These are phyloP conservation scores for Solanum bulbocastanum DNA, from an alignment of 257 asterid genomes.

Conservation along the genomic window DNA sequence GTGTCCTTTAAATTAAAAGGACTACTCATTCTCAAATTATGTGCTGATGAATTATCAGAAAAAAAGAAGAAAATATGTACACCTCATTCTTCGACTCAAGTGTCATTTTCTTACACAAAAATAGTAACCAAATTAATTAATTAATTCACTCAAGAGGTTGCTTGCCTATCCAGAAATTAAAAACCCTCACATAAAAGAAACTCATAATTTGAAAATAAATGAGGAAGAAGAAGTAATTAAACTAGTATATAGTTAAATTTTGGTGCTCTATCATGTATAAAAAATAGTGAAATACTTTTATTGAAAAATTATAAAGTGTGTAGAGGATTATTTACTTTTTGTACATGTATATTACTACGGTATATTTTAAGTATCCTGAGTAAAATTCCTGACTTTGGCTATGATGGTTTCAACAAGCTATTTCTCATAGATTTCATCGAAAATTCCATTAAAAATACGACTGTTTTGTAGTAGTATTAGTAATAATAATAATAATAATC, in stretches of 20 bases:
- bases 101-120: slow-evolving; percentile 12
- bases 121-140: background rate
- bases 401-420: background rate
- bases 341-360: background rate
- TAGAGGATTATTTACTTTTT: background rate
- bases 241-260: background rate
- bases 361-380: background rate
- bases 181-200: background rate
- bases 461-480: background rate
- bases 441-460: background rate
- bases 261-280: background rate
- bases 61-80: slow-evolving; percentile 4
- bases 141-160: background rate
- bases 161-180: background rate
- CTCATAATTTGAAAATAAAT: background rate
- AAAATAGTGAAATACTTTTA: background rate
- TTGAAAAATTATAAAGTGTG: background rate
- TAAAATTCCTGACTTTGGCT: background rate
- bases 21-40: slow-evolving; percentile 3
- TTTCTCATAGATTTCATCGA: background rate
- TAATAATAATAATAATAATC: background rate
- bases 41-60: background rate
- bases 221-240: background rate
- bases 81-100: slow-evolving; percentile 20
- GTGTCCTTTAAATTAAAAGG: background rate